A percentile compares a stretch with the other conserved stretches of the same genome.
Conservation (phyloP, 2,329 filamentous ascomycete species). For the Diplodia corticola region DNA sequence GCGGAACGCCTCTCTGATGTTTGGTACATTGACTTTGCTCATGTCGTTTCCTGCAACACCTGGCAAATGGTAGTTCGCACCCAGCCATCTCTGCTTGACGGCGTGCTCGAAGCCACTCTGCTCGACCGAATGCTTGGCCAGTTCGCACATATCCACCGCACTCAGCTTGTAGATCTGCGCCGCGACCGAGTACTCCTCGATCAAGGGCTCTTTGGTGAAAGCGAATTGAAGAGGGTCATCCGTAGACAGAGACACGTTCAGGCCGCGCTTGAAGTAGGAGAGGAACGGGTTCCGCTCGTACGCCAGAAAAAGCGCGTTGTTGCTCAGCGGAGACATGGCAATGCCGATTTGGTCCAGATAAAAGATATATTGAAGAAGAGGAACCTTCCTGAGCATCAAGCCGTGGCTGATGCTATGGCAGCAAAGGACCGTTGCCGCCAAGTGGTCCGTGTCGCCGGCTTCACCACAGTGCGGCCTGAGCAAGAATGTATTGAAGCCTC, state of each 20-base stretch:
- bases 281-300: constrained; percentile 97
- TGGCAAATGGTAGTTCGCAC: constrained; percentile 71
- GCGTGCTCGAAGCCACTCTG: constrained; percentile 91
- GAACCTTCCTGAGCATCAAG: constrained; percentile 87
- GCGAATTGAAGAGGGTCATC: constrained; percentile 97
- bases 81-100: constrained; percentile 91
- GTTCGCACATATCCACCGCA: constrained; percentile 96
- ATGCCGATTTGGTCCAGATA: constrained; percentile 98
- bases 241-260: constrained; percentile 95
- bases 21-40: constrained; percentile 94
- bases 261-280: constrained; percentile 88
- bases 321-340: constrained; percentile 98
- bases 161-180: constrained; percentile 98
- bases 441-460: constrained; percentile 92
- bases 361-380: constrained; percentile 92
- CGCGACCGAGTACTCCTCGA: constrained; percentile 96
- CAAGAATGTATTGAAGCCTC: constrained; percentile 94
- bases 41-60: constrained; percentile 87
- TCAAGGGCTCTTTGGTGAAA: constrained; percentile 96
- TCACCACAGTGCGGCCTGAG: constrained; percentile 94
- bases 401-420: constrained; percentile 98
- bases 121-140: constrained; percentile 92
- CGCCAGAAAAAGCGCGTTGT: constrained; percentile 93
- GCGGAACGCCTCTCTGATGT: constrained; percentile 85
- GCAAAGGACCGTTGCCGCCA: constrained; percentile 87